These are phyloP conservation scores for Prunus davidiana DNA, from an alignment of 306 rosid species.

Conservation along the genomic window DNA sequence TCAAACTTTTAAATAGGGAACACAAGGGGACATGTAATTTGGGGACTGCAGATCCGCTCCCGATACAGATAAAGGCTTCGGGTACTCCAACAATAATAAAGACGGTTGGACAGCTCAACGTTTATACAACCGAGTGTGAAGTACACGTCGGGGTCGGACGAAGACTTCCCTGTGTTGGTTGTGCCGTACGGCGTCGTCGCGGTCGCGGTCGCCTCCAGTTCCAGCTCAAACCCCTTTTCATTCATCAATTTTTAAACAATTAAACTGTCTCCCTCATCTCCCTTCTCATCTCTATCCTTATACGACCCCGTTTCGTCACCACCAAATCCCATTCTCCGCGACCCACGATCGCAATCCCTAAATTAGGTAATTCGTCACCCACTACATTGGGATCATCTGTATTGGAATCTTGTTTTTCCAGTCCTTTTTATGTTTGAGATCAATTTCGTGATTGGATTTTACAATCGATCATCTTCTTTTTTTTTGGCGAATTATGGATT, in stretches of 20 bases:
- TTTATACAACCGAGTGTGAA: background rate
- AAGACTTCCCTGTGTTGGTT: constrained; percentile 17
- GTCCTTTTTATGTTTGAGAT: background rate
- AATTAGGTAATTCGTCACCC: constrained; percentile 18
- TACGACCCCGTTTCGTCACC: constrained; percentile 15
- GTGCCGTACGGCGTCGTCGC: constrained; percentile 18
- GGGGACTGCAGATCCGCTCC: background rate
- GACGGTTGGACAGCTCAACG: background rate
- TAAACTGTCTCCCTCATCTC: background rate
- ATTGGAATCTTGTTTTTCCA: background rate
- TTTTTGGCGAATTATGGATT: background rate
- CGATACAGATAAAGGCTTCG: background rate
- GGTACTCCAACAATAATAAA: background rate
- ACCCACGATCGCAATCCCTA: constrained; percentile 14
- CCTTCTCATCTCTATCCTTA: background rate
- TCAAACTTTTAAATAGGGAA: too few relatives aligned
- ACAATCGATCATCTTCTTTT: background rate
- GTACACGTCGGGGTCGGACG: constrained; percentile 22
- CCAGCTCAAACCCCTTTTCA: background rate
- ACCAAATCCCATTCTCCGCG: background rate
- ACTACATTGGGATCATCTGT: background rate
- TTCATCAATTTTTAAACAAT: background rate
- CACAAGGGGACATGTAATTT: too few relatives aligned
- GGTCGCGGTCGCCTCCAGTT: background rate
- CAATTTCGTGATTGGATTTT: background rate